Conservation (phyloP, 148 eudicot genomes). For the Vaccinium myrtillus region DNA sequence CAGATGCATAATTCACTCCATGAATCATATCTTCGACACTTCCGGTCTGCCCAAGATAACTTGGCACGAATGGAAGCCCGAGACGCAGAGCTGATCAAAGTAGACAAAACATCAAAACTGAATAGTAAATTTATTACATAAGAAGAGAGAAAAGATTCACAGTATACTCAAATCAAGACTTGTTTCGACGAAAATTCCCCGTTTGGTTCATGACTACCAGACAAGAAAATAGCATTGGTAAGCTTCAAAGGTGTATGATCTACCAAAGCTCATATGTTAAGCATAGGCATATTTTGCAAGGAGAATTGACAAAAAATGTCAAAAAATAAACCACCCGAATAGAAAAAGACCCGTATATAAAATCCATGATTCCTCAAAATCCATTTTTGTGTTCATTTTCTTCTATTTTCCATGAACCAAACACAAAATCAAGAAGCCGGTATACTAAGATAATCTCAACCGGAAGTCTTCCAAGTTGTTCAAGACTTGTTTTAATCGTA, state of each 20-base stretch:
- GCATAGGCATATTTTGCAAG: too few species aligned
- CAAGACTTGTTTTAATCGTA: background rate
- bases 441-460: background rate
- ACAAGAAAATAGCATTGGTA: too few species aligned
- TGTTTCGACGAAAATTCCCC: background rate
- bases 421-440: slow-evolving; percentile 11
- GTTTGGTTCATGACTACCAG: background rate
- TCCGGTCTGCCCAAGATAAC: slow-evolving; percentile 68
- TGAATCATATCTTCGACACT: slow-evolving; percentile 65
- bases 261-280: too few species aligned
- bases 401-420: slow-evolving; percentile 14
- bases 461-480: background rate
- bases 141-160: background rate
- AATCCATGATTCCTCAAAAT: too few species aligned
- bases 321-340: background rate
- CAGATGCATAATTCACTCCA: slow-evolving; percentile 95
- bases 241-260: too few species aligned
- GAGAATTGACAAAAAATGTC: too few species aligned
- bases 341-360: background rate
- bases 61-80: slow-evolving; percentile 86
- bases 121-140: background rate
- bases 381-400: background rate
- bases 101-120: background rate
- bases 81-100: slow-evolving; percentile 55
- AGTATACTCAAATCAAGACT: slow-evolving; percentile 8